Conservation (phyloP, 345 rosid genomes). For the Ceriops tagal region DNA sequence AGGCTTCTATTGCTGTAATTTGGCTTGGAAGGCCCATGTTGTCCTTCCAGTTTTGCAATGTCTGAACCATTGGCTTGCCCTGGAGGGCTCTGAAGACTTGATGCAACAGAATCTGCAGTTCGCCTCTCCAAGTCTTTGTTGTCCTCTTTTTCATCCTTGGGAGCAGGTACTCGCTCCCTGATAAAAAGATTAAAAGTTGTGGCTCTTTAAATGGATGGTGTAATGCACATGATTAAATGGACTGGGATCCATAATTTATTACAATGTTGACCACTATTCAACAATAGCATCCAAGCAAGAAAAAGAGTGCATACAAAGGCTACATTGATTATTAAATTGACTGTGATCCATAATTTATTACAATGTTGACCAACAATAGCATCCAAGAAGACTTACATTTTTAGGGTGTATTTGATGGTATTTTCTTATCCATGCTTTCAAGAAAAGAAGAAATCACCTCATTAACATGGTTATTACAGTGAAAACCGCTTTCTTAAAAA, state of each 20-base stretch:
- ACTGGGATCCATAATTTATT: conserved; percentile 1
- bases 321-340: neutral
- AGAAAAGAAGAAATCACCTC: no score
- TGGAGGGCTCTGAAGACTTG: conserved; percentile 47
- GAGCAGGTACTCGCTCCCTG: conserved; percentile 84
- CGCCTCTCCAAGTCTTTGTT: conserved; percentile 35
- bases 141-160: conserved; percentile 46
- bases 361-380: no score
- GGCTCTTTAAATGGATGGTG: conserved; percentile 6
- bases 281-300: neutral
- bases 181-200: conserved; percentile 6
- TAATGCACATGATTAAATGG: neutral
- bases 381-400: no score
- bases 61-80: conserved; percentile 38
- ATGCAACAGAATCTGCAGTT: conserved; percentile 46
- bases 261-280: neutral
- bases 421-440: no score
- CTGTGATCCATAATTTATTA: neutral
- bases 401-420: no score
- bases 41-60: neutral
- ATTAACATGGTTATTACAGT: no score
- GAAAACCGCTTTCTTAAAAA: no score
- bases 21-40: conserved; percentile 36
- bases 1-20: conserved; percentile 59
- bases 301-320: neutral